Evolutionary conservation across 768 basidiomycete species (phyloP).

Genomic region (Naematelia aurantialba): DNA sequence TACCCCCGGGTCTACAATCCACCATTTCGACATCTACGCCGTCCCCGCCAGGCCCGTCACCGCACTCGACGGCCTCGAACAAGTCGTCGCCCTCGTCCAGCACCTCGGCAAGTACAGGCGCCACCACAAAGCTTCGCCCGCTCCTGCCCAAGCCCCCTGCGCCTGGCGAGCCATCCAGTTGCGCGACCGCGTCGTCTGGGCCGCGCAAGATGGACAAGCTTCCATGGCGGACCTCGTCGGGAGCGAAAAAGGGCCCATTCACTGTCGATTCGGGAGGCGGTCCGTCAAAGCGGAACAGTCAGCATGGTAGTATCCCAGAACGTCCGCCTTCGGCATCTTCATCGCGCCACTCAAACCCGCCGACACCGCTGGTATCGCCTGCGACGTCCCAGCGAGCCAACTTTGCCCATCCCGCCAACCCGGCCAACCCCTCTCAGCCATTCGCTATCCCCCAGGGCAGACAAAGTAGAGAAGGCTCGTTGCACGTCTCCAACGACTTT

Average conservation of each 20-base stretch:
- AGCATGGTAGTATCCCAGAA: conserved; percentile 9
- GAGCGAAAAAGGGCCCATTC: conserved; percentile 46
- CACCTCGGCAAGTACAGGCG: conserved; percentile 15
- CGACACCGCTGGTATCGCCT: conserved; percentile 30
- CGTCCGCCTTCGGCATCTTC: conserved; percentile 21
- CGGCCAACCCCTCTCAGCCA: conserved; percentile 19
- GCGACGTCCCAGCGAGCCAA: conserved; percentile 7
- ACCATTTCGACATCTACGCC: conserved; percentile 27
- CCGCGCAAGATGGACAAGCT: conserved; percentile 37
- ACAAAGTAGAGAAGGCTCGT: conserved; percentile 23
- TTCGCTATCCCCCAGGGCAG: conserved; percentile 15
- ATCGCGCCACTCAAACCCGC: conserved; percentile 24
- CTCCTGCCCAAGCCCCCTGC: conserved; percentile 39
- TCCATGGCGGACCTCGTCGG: conserved; percentile 32
- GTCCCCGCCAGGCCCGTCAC: conserved; percentile 44
- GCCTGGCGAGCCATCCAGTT: conserved; percentile 14
- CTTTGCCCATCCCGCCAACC: conserved; percentile 21
- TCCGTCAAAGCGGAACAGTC: not conserved
- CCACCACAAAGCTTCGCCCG: conserved; percentile 28
- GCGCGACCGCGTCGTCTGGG: conserved; percentile 4
- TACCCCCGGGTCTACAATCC: not conserved
- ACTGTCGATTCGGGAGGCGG: conserved; percentile 47
- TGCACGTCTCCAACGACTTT: conserved; percentile 12
- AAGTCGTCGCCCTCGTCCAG: conserved; percentile 41
- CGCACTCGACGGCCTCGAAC: conserved; percentile 37